Base-by-base conservation (phyloP, 306 rosid genomes). In the Cucumis hystrix region DNA sequence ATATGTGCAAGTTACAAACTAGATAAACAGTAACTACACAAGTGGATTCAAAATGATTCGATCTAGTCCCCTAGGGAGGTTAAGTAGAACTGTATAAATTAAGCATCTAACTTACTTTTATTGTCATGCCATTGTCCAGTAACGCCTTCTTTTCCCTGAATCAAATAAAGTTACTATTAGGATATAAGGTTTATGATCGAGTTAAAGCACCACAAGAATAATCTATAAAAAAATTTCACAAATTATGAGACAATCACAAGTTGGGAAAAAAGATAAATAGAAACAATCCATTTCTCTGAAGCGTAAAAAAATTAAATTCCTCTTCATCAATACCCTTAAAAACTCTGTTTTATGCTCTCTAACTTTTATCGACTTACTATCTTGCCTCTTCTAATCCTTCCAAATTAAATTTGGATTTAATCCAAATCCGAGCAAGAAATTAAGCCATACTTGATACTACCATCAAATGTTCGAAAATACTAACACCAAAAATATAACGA, bases 91-190 rank as follows among this genome's bases (percentile, higher is more conserved):
- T 75, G 9, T 10, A 33, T 33, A 78, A 73, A 79, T 57, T 11
- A 60, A 39, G 20, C 35, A 79, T 54, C 47, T 33, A 82, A 82
- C 97, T 89, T 87, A 92, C 98, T 86, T 94, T 96, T 62, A 94
- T 52, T 20, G 83, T 81, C 78, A 85, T 75, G 85, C 96, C 98
- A 60, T 87, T 90, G 81, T 89, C 85, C 87, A 92, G 87, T 64
- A 85, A 82, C 2, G 86, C 97, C 80, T 87, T 87, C 80, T 87
- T 92, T 59, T 90, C 90, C 95, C 97, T 92, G 83, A 72, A 84
- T 77, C 33, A 45, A 75, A 81, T 4, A 77, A 28, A 43, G 75
- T 52, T 60, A 79, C 45, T 60, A 79, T 12, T 56, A 80, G 76
- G 69, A 60, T 21, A 33, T 45, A 75, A 45, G 77, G 41, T 47